Conservation (phyloP, 805 yeast genomes). For the Debaryomyces tyrocola region DNA sequence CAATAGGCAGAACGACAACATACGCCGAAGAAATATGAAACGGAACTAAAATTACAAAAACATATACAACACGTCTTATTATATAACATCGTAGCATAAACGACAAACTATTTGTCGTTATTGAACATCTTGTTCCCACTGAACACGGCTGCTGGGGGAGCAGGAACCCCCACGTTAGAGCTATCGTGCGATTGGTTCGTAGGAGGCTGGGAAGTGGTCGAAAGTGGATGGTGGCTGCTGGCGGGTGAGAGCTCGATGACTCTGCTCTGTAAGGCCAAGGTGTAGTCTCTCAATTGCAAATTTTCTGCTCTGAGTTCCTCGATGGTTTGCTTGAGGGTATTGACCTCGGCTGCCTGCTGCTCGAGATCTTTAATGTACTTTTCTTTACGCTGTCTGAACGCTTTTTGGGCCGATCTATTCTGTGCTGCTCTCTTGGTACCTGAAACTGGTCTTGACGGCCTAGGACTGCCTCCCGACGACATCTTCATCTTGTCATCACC, state of each 20-base stretch:
- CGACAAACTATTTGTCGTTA: conserved; percentile 5
- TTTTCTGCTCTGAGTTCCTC: conserved; percentile 71
- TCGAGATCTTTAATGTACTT: conserved; percentile 79
- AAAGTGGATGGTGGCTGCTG: conserved; percentile 22
- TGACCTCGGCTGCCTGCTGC: conserved; percentile 61
- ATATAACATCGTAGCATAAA: too few relatives aligned
- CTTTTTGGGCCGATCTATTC: conserved; percentile 88
- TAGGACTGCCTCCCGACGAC: neutral
- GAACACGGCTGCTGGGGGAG: conserved; percentile 15
- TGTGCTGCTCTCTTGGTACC: conserved; percentile 86
- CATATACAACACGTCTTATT: too few relatives aligned
- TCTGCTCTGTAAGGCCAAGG: conserved; percentile 66
- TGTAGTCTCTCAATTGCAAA: conserved; percentile 68
- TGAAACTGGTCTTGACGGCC: conserved; percentile 43
- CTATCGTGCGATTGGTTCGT: conserved; percentile 5
- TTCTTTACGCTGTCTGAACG: conserved; percentile 84
- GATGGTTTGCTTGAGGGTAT: conserved; percentile 61
- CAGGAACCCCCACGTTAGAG: conserved; percentile 7
- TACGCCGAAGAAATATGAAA: too few relatives aligned
- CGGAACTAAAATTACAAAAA: too few relatives aligned
- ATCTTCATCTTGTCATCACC: conserved; percentile 3
- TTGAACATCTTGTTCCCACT: conserved; percentile 9
- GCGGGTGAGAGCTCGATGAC: conserved; percentile 48
- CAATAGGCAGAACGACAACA: too few relatives aligned
- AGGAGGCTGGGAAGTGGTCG: conserved; percentile 4